These are phyloP conservation scores for Russula virescens DNA, from an alignment of 768 basidiomycete genomes.

Conservation along the genomic window DNA sequence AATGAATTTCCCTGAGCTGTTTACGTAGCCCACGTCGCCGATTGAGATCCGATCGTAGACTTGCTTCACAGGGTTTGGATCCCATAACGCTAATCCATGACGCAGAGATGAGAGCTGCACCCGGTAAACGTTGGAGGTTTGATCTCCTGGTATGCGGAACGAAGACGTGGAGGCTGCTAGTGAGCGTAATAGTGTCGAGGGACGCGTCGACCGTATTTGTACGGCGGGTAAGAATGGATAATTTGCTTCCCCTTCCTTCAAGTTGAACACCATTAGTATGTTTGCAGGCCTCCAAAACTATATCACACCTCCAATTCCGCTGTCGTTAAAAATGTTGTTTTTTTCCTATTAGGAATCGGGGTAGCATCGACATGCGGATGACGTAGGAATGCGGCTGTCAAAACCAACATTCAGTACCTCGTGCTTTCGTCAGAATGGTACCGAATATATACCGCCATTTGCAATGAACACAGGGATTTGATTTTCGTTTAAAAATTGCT, in stretches of 20 bases:
- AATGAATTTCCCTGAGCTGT: conserved; percentile 11
- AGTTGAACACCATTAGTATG: neutral
- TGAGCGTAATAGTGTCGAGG: too few relatives aligned
- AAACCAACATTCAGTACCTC: neutral
- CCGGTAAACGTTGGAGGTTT: conserved; percentile 8
- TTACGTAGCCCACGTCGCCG: conserved; percentile 24
- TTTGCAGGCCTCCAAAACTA: too few relatives aligned
- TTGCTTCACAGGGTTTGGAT: conserved; percentile 15
- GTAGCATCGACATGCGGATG: neutral
- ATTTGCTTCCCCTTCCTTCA: neutral
- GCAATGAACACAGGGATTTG: neutral
- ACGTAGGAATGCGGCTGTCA: neutral
- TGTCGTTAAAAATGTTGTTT: neutral
- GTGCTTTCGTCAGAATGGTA: neutral
- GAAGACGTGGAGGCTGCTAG: too few relatives aligned
- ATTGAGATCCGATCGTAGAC: conserved; percentile 18
- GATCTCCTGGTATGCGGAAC: neutral
- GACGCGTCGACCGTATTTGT: too few relatives aligned
- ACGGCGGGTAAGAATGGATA: too few relatives aligned
- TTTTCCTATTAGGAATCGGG: neutral
- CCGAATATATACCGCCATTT: conserved; percentile 3
- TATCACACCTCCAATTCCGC: neutral
- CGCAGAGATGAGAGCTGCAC: conserved; percentile 6
- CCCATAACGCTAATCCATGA: conserved; percentile 20
- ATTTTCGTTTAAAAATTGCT: neutral